Conservation (phyloP, 176 grass and related monocot genomes). For the Rhynchospora pubera region DNA sequence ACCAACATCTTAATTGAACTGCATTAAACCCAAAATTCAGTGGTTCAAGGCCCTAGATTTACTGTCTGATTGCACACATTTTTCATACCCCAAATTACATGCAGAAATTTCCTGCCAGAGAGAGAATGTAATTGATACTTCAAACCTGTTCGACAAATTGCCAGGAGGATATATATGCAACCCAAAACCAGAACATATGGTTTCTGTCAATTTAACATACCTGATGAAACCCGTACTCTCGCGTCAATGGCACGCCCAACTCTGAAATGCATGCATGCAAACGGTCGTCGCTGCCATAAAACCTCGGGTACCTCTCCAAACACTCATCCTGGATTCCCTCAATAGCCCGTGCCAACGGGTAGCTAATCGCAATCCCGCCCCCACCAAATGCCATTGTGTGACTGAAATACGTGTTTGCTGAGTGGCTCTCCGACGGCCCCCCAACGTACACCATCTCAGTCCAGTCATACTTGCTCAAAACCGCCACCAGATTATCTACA, state of each 20-base stretch:
- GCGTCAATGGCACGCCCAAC: constrained; percentile 71
- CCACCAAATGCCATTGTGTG: constrained; percentile 94
- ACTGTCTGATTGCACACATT: not conserved
- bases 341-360: constrained; percentile 65
- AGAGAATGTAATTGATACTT: not conserved
- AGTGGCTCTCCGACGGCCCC: constrained; percentile 83
- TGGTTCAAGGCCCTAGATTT: not conserved
- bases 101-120: not conserved
- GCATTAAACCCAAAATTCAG: not conserved
- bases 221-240: constrained; percentile 92
- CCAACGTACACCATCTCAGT: constrained; percentile 92
- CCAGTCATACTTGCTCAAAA: constrained; percentile 91
- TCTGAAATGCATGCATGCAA: constrained; percentile 95
- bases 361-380: constrained; percentile 84
- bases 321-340: constrained; percentile 60
- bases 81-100: not conserved
- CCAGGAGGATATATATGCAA: not conserved
- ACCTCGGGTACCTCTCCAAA: constrained; percentile 82
- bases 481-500: constrained; percentile 68
- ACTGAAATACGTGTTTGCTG: constrained; percentile 91
- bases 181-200: not conserved
- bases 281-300: constrained; percentile 93
- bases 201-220: constrained; percentile 20
- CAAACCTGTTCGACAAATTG: not conserved
- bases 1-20: not conserved